Evolutionary conservation across 208 protist genomes (phyloP), one percentile per base, ranked within the genome.

Genomic region (Lotmaria passim): DNA sequence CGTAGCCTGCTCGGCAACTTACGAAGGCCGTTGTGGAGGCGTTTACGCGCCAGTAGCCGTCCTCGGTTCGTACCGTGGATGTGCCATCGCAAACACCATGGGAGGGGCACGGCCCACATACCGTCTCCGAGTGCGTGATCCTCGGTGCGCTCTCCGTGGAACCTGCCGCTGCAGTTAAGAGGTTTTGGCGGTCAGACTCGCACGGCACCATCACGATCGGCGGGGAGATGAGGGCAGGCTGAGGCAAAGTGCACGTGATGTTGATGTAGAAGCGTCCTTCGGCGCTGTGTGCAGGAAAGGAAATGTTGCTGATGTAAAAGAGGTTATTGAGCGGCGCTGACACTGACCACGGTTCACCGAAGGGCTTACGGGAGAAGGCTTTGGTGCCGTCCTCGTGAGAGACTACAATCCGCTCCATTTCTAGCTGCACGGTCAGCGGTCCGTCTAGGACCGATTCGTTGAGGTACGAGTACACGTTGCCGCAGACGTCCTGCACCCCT

Each of bases 51-150:
- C 81, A 86, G 63, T 71, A 86, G 24, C 74, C 74, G 28, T 77
- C 52, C 58, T 73, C 48, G 15, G 69, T 69, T 2, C 62, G 28
- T 21, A 75, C 56, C 6, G 21, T 33, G 10, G 43, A 19, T 7
- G 69, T 74, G 43, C 81, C 81, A 61, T 86, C 70, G 71, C 81
- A 86, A 15, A 75, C 30, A 15, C 62, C 73, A 31, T 78, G 51
- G 12, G 30, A n/a, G 0, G 77, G 77, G 50, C 81, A 86, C 33
- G 69, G 61, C 3, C 47, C n/a, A 64, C 81, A 86, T 21, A 34
- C 8, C 21, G 63, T 56, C 10, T 17, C 0, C n/a, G 8, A 34
- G 39, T 21, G 3, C 21, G 15, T 19, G 12, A 24, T 30, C n/a
- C 17, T 1, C 12, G 7, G 31, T 2, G 21, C 44, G 23, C 1